Conservation (phyloP, 345 rosid genomes). For the Cardiospermum halicacabum region DNA sequence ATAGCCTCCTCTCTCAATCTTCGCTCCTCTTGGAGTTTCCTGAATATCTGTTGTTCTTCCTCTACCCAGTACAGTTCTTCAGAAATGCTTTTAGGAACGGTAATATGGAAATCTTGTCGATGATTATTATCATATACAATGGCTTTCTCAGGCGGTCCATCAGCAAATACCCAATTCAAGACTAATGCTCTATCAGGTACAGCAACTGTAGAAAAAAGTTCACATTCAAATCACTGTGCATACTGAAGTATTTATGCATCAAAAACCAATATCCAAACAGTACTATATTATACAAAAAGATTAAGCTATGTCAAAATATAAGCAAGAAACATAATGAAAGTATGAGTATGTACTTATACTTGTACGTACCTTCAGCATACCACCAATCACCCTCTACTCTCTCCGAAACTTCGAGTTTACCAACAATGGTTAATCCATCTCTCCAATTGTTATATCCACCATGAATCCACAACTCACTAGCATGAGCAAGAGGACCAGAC, state of each 20-base stretch:
- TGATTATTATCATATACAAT: constrained; percentile 67
- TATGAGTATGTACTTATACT: neutral
- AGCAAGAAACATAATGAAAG: neutral
- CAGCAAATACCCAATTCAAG: constrained; percentile 90
- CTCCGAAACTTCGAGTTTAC: constrained; percentile 45
- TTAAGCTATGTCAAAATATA: neutral
- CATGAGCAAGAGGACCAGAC: constrained; percentile 66
- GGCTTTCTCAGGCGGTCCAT: constrained; percentile 78
- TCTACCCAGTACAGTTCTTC: constrained; percentile 69
- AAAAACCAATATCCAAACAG: neutral
- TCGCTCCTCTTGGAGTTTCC: constrained; percentile 69
- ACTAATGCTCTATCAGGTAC: constrained; percentile 62
- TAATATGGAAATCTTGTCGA: constrained; percentile 68
- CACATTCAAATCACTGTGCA: too few relatives aligned
- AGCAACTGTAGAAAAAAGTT: constrained; percentile 56
- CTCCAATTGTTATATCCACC: constrained; percentile 87
- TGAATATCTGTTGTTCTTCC: constrained; percentile 56
- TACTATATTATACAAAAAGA: neutral
- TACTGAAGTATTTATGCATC: too few relatives aligned
- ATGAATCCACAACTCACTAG: constrained; percentile 80
- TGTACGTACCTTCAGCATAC: constrained; percentile 66
- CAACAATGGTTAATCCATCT: constrained; percentile 60
- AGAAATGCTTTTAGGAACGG: constrained; percentile 44
- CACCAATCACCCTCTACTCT: constrained; percentile 74
- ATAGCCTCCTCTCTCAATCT: constrained; percentile 62